Evolutionary conservation across 352 stramenopile genomes (phyloP).

Genomic region (Salisapilia sapeloensis): DNA sequence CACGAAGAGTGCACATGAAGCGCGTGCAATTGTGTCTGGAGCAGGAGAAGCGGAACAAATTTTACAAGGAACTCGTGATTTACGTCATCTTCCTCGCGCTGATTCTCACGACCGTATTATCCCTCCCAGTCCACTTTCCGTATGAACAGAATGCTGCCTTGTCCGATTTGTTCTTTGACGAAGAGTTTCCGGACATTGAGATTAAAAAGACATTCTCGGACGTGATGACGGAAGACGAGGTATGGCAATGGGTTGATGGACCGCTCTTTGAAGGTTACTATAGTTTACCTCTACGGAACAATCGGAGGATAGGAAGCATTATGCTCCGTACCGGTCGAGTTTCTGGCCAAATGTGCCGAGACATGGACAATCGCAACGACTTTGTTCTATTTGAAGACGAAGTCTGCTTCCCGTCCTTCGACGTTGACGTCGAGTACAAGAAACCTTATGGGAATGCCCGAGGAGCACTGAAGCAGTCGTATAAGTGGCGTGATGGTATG

Average conservation of each 20-base stretch:
- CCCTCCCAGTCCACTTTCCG: slow-evolving; percentile 49
- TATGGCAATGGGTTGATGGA: slow-evolving; percentile 56
- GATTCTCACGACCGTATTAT: slow-evolving; percentile 40
- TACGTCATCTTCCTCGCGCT: slow-evolving; percentile 54
- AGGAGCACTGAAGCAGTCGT: slow-evolving; percentile 12
- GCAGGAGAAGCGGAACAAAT: slow-evolving; percentile 71
- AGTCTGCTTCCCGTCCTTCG: slow-evolving; percentile 54
- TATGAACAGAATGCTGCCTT: slow-evolving; percentile 56
- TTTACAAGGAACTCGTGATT: slow-evolving; percentile 60
- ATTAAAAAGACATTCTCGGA: slow-evolving; percentile 54
- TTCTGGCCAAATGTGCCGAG: slow-evolving; percentile 24
- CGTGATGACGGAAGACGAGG: slow-evolving; percentile 36
- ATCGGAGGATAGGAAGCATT: slow-evolving; percentile 35
- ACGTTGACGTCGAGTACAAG: slow-evolving; percentile 16
- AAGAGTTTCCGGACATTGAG: slow-evolving; percentile 38
- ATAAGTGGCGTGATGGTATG: slow-evolving; percentile 22
- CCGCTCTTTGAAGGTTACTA: slow-evolving; percentile 59
- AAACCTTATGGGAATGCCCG: slow-evolving; percentile 23
- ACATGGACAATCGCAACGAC: slow-evolving; percentile 17
- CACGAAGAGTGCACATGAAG: slow-evolving; percentile 76
- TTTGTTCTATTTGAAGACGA: slow-evolving; percentile 58
- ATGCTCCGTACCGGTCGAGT: slow-evolving; percentile 46
- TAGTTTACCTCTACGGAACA: slow-evolving; percentile 41
- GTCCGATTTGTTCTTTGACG: slow-evolving; percentile 35
- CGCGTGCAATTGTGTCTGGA: slow-evolving; percentile 62